These are phyloP conservation scores for Ophiosphaerella narmari DNA, from an alignment of 2,329 filamentous ascomycete species.

Conservation along the genomic window DNA sequence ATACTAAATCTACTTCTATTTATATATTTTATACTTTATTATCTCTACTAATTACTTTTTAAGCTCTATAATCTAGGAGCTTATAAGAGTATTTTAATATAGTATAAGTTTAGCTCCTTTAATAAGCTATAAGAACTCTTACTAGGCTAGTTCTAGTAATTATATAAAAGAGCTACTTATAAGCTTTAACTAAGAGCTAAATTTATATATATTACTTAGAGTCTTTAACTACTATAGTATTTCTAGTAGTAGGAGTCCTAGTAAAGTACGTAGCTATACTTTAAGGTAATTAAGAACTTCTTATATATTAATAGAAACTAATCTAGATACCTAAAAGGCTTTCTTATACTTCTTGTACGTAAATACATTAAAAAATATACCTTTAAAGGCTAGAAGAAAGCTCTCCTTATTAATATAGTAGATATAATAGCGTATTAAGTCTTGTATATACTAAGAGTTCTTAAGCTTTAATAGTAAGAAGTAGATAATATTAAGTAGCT, in stretches of 20 bases:
- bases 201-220: no score
- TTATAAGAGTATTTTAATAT: slow-evolving; percentile 3
- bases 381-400: slow-evolving; percentile 26
- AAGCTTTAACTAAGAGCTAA: no score
- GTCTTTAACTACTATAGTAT: no score
- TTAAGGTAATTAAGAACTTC: slow-evolving; percentile 22
- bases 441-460: slow-evolving; percentile 36
- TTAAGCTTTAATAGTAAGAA: slow-evolving; percentile 21
- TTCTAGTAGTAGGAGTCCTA: no score
- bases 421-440: slow-evolving; percentile 28
- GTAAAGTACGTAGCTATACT: slow-evolving; percentile 7
- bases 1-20: slow-evolving; percentile 20
- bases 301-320: slow-evolving; percentile 36
- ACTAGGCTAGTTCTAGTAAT: slow-evolving; percentile 11
- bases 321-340: slow-evolving; percentile 32
- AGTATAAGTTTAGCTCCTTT: slow-evolving; percentile 11
- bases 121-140: slow-evolving; percentile 11
- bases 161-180: no score
- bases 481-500: not conserved
- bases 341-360: slow-evolving; percentile 28
- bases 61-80: not conserved
- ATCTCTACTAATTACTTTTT: slow-evolving; percentile 10
- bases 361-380: slow-evolving; percentile 17
- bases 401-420: slow-evolving; percentile 30
- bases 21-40: slow-evolving; percentile 16